phyloP scores from a whole-genome alignment of 495 filamentous ascomycete genomes.

The Parmelia sp. region DNA sequence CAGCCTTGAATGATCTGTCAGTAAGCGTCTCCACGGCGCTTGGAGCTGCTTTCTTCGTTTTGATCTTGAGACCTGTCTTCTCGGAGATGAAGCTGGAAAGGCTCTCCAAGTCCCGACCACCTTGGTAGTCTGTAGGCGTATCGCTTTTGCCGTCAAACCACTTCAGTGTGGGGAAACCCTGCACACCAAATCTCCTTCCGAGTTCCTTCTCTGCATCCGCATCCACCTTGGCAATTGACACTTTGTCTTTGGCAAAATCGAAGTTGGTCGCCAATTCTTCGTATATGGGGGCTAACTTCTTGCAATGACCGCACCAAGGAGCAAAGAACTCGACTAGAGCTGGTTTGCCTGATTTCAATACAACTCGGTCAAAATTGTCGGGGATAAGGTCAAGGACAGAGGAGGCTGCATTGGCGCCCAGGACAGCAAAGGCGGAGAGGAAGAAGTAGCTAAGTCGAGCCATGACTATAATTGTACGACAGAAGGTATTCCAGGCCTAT shows the following conservation, averaged over 20 bases:
- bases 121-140: constrained; percentile 75
- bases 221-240: constrained; percentile 91
- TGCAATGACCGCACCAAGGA: constrained; percentile 99
- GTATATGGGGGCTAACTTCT: constrained; percentile 88
- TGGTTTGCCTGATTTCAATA: constrained; percentile 87
- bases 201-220: constrained; percentile 81
- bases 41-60: constrained; percentile 60
- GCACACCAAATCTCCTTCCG: constrained; percentile 77
- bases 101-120: constrained; percentile 82
- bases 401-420: constrained; percentile 41
- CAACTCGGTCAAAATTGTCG: constrained; percentile 80
- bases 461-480: constrained; percentile 29
- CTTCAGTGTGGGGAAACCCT: constrained; percentile 95
- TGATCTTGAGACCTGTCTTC: constrained; percentile 78
- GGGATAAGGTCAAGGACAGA: constrained; percentile 80
- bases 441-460: constrained; percentile 44
- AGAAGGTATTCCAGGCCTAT: not conserved
- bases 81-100: constrained; percentile 73
- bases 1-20: constrained; percentile 67
- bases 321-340: constrained; percentile 98
- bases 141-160: constrained; percentile 98
- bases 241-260: constrained; percentile 68
- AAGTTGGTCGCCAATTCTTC: constrained; percentile 81
- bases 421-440: constrained; percentile 37
- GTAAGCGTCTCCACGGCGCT: constrained; percentile 75